These are phyloP conservation scores for Podila verticillata DNA, from an alignment of 192 early-diverging fungal species.

Conservation along the genomic window DNA sequence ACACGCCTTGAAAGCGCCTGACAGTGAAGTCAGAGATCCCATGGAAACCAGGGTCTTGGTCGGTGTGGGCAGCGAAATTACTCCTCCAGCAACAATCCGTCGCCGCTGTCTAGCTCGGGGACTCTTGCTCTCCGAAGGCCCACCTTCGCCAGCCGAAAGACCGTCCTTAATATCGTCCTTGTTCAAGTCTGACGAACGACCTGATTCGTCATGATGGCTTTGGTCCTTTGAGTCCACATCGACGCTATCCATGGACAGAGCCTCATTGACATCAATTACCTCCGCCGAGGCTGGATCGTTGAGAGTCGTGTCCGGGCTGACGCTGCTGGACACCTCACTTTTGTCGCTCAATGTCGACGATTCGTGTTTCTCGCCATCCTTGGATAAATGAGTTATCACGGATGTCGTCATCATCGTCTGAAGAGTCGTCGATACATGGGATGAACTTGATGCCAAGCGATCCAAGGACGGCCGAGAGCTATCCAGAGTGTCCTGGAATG, in stretches of 20 bases:
- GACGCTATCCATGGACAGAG: neutral
- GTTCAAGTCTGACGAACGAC: neutral
- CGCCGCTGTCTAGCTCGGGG: constrained; percentile 20
- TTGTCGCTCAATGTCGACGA: neutral
- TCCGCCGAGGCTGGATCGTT: constrained; percentile 4
- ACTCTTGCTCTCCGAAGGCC: neutral
- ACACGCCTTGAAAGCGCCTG: constrained; percentile 8
- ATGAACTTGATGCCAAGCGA: constrained; percentile 20
- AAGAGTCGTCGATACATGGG: neutral
- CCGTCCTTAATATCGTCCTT: neutral
- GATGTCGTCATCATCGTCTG: constrained; percentile 10
- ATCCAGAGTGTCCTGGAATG: constrained; percentile 24
- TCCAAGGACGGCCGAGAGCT: constrained; percentile 28
- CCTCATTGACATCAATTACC: neutral
- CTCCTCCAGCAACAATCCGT: constrained; percentile 30
- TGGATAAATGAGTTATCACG: neutral
- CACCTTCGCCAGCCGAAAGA: neutral
- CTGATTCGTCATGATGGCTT: neutral
- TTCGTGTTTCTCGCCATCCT: neutral
- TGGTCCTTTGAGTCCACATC: too few relatives aligned
- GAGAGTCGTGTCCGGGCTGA: neutral
- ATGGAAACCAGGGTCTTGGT: constrained; percentile 16
- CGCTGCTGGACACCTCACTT: neutral
- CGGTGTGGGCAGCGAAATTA: constrained; percentile 15
- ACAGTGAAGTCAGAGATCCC: constrained; percentile 21